Evolutionary conservation across 2,329 filamentous ascomycete genomes (phyloP), one percentile per base, ranked within the genome.

Genomic region (Mariannaea sp.): DNA sequence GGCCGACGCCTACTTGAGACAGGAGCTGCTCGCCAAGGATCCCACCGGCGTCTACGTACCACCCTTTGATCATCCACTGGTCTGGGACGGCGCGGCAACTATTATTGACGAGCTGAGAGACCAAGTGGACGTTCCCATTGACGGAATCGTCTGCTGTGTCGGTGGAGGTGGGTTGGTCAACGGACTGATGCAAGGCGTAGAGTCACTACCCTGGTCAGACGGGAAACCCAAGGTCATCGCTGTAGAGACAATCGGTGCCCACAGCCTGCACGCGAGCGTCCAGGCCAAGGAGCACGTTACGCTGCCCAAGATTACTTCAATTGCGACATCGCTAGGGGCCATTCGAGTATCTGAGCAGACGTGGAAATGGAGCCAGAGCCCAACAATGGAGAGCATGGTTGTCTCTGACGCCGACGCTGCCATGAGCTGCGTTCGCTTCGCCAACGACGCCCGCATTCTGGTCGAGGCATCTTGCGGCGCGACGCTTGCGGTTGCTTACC

Each of bases 381-480:
- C 76, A 17, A 53, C 38, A 3, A 63, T 69, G 20, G 63, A 68
- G 54, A 74, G 72, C 57, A 50, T 73, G 7, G 70, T 74, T 44
- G 71, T 76, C 19, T 65, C 66, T 4, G 73, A 76, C 44, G 85
- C 84, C 3, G 89, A 94, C 65, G 92, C 93, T 0, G 90, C 89
- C 16, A 82, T 86, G 72, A 92, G 86, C 3, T 89, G 87, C 48
- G 85, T 88, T 65, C 78, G 83, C 19, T 86, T 97, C 57, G 87
- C 90, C 8, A 89, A 97, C 60, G 91, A 96, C 56, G 89, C 92
- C 63, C 77, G 88, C 20, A 74, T 93, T 51, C 76, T 96, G 52
- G 90, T 96, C 3, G 93, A 97, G 75, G 77, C 88, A 29, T 86
- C 92, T 0, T 97, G 93, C 69, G 92, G 92, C 1, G 91, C 93